Conservation (phyloP, 129 eudicot species). For the Chrysanthemum seticuspe region DNA sequence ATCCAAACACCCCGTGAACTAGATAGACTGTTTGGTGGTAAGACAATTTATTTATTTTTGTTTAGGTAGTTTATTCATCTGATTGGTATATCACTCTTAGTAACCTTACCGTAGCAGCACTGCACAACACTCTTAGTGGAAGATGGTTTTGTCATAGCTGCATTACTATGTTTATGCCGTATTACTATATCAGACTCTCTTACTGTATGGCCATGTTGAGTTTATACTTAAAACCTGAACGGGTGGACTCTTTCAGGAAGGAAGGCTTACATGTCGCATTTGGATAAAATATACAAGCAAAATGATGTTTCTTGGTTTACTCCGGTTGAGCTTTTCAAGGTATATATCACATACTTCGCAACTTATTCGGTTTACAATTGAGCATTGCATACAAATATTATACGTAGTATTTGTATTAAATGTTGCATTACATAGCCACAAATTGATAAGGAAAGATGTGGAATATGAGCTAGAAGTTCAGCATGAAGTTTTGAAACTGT, state of each 20-base stretch:
- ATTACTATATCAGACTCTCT: too few species aligned
- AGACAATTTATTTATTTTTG: neutral
- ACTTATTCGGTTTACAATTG: too few species aligned
- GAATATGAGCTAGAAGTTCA: neutral
- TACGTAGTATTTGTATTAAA: neutral
- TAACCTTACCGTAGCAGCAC: neutral
- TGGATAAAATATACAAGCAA: conserved; percentile 84
- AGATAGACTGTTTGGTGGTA: neutral
- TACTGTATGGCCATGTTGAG: neutral
- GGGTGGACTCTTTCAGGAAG: conserved; percentile 54
- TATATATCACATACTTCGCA: conserved; percentile 7
- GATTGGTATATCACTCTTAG: neutral
- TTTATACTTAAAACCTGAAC: conserved; percentile 10
- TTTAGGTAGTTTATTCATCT: neutral
- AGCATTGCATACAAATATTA: too few species aligned
- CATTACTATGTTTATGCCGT: too few species aligned
- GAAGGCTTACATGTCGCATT: conserved; percentile 76
- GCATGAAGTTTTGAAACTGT: neutral
- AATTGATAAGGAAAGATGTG: neutral
- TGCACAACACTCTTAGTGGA: neutral
- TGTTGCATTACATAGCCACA: neutral
- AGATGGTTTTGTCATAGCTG: conserved; percentile 8
- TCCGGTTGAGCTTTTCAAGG: conserved; percentile 99
- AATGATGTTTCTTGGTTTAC: conserved; percentile 95
- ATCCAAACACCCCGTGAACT: neutral